Base-by-base conservation (phyloP, 768 basidiomycete genomes). In the Sporobolomyces phaffii region DNA sequence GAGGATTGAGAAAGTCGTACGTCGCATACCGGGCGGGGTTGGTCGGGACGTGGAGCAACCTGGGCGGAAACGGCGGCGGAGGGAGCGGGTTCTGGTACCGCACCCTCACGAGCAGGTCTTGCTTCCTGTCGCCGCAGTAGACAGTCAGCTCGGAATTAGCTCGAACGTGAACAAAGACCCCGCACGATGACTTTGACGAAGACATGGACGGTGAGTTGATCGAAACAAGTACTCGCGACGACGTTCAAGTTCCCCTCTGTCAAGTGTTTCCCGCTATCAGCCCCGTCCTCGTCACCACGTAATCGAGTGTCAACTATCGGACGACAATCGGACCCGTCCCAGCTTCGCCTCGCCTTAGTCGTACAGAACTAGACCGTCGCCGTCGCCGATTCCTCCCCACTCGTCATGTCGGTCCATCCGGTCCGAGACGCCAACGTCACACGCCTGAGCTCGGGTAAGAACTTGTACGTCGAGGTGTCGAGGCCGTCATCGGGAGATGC, bases 61-160 rank as follows among this genome's bases (percentile, higher is more conserved):
- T 94, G 31, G 96, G 94, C 9, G 96, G 96, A 81, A 90, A 97
- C 82, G 96, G 91, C 34, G 96, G 96, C 13, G 91, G 82, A 2
- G 94, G 94, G 4, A 99, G 84, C 4, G 93, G 92, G 78, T 98
- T 96, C 44, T 86, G 84, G 78, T 93, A 98, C 17, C 94, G 87
- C 38, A 94, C 91, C 60, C 91, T 86, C 54, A 94, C 90, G 59
- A 97, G 82, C 31, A 99, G 84, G 78, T 97, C 92, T 54, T 92
- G 82, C 79, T 91, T 92, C 20, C 84, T 81, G 81, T 58, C 15
- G 4, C 20, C 2, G 24, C 11, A 11, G n/a, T 38, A 13, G 13
- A 28, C 17, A 29, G 38, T 56, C 33, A 63, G 44, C 62, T 47
- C 24, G 26, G 5, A 36, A 34, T 31, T 33, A 3, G 3, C 9